These are phyloP conservation scores for Exutisphaerella laricina DNA, from an alignment of 2,329 filamentous ascomycete species.

Conservation along the genomic window DNA sequence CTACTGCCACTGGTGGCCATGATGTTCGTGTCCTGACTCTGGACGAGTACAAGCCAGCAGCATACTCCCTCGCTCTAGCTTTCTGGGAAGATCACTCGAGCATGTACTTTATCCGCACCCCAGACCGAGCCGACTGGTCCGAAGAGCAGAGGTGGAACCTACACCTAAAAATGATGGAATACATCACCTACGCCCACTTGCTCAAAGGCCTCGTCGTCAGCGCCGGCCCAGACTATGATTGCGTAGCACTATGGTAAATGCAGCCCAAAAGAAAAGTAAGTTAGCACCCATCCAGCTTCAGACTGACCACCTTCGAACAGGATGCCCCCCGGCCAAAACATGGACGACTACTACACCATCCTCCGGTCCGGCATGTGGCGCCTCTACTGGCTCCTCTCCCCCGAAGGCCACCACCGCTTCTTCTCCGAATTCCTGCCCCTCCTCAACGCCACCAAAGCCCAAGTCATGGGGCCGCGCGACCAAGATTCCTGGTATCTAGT, in stretches of 20 bases:
- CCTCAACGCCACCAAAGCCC: slow-evolving; percentile 65
- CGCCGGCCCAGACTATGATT: slow-evolving; percentile 69
- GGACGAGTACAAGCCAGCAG: slow-evolving; percentile 65
- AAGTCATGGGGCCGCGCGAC: slow-evolving; percentile 60
- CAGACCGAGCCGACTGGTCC: slow-evolving; percentile 58
- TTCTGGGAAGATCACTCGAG: slow-evolving; percentile 71
- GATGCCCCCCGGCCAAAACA: slow-evolving; percentile 69
- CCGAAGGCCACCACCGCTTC: slow-evolving; percentile 67
- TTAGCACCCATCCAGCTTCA: no score
- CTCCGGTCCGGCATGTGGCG: slow-evolving; percentile 73
- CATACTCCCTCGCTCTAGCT: slow-evolving; percentile 66
- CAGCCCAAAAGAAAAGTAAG: no score
- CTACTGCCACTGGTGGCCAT: slow-evolving; percentile 35
- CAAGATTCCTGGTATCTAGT: slow-evolving; percentile 72
- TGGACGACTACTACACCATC: slow-evolving; percentile 67
- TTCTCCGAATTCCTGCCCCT: slow-evolving; percentile 71
- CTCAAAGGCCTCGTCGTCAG: slow-evolving; percentile 68
- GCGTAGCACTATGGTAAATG: slow-evolving; percentile 74
- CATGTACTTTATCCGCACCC: slow-evolving; percentile 67
- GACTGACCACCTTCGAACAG: slow-evolving; percentile 39
- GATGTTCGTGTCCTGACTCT: slow-evolving; percentile 59
- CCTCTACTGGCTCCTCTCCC: slow-evolving; percentile 66
- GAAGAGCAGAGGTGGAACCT: slow-evolving; percentile 68
- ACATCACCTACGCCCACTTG: slow-evolving; percentile 69
- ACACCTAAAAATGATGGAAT: slow-evolving; percentile 71